A percentile compares a stretch with the other conserved stretches of the same genome.
Conservation (phyloP, 169 alveolate genomes). For the Eimeria zaria region DNA sequence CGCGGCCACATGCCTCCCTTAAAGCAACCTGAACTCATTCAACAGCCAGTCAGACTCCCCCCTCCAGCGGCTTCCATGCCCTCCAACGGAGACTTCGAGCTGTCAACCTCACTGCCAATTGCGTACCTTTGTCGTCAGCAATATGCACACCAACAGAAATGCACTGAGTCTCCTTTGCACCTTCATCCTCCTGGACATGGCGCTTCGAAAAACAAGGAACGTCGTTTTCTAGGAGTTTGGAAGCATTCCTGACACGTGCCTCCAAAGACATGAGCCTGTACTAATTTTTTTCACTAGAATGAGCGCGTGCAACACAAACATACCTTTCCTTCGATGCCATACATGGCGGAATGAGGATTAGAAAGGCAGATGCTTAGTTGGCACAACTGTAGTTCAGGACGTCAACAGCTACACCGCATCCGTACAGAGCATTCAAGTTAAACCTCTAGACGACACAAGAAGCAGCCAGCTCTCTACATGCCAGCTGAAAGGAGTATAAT, state of each 20-base stretch:
- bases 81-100: not conserved
- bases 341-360: not conserved
- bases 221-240: not conserved
- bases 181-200: not conserved
- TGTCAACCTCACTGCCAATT: not conserved
- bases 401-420: not conserved
- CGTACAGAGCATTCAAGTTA: not conserved
- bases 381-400: not conserved
- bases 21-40: not conserved
- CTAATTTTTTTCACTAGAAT: not conserved
- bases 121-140: not conserved
- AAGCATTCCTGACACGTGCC: not conserved
- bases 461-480: not conserved
- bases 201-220: not conserved
- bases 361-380: not conserved
- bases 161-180: not conserved
- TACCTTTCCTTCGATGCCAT: not conserved
- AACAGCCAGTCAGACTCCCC: not conserved
- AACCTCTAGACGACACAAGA: not conserved
- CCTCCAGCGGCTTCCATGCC: not conserved
- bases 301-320: not conserved
- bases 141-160: not conserved
- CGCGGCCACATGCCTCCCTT: not conserved
- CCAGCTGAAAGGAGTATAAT: no score
- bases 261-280: not conserved